phyloP scores from a whole-genome alignment of 495 filamentous ascomycete species.

The Neurospora africana region DNA sequence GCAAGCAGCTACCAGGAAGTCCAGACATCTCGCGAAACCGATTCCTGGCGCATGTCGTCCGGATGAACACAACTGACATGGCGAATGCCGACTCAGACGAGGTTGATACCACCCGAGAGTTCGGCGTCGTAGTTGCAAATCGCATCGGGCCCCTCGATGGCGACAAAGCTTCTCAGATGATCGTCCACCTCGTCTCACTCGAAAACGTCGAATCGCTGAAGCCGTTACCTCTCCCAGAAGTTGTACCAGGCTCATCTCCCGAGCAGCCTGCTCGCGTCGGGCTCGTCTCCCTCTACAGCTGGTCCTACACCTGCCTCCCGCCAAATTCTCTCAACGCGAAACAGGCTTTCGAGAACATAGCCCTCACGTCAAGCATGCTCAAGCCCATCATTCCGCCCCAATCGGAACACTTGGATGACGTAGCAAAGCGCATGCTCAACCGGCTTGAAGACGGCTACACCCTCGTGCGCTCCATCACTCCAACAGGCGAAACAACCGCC shows the following conservation, averaged over 20 bases:
- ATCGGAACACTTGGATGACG: not conserved
- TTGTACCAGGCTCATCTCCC: not conserved
- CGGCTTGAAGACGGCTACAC: conserved; percentile 33
- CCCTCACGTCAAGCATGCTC: not conserved
- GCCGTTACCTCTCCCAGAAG: not conserved
- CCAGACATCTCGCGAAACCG: conserved; percentile 8
- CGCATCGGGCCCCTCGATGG: not conserved
- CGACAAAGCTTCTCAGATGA: not conserved
- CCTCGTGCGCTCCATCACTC: conserved; percentile 19
- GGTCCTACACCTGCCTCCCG: conserved; percentile 35
- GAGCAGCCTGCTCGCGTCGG: conserved; percentile 17
- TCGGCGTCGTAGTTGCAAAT: not conserved
- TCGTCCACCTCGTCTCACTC: conserved; percentile 31
- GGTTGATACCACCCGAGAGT: not conserved
- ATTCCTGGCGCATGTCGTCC: conserved; percentile 35
- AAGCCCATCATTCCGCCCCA: not conserved
- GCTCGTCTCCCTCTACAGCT: conserved; percentile 32
- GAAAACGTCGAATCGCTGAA: conserved; percentile 9
- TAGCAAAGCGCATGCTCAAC: not conserved
- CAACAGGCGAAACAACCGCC: conserved; percentile 32
- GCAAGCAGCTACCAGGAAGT: not conserved
- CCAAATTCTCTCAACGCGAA: conserved; percentile 21
- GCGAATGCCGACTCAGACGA: conserved; percentile 6
- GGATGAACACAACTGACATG: conserved; percentile 20
- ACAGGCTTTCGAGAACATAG: conserved; percentile 11